Evolutionary conservation across 768 basidiomycete genomes (phyloP), one percentile per base, ranked within the genome.

Genomic region (Trametes cinnabarina): DNA sequence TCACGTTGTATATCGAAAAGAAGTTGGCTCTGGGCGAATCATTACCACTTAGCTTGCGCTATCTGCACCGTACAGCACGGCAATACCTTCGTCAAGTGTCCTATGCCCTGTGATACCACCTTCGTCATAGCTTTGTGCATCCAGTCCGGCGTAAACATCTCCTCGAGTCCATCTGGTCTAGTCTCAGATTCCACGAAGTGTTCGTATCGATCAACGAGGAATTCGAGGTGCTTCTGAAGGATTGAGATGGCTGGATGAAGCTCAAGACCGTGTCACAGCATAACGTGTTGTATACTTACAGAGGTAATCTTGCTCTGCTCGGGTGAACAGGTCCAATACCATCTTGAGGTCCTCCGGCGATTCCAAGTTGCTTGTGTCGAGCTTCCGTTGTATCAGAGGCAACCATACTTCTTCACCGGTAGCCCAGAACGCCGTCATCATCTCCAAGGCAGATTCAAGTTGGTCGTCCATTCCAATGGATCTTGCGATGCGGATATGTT

Each of bases 241-340:
- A 93, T 72, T 1, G 87, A 81, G 34, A 94, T 86, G n/a, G 90
- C 91, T 93, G 44, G 12, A 55, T 52, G 41, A 50, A 57, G 30
- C 47, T 62, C 55, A 62, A 49, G 32, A 56, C 23, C 9, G 12
- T 22, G 46, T 34, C 23, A 23, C 4, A 14, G 7, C 9, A 6
- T 7, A 8, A 44, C 48, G 43, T n/a, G n/a, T 8, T 52, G 32
- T 49, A 43, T 28, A 79, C 90, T 66, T 70, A 93, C 92, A 93
- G 34, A 93, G 69, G 70, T 92, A 93, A 65, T 94, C 92, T 10
- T 69, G 72, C 65, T 87, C 87, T 20, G 92, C 91, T 34, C 79
- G 79, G 37, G 75, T 72, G 68, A 86, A 93, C 37, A 88, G 65
- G 15, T 78, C 76, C 57, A 91, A 70, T 39, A 92, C 66, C 43